A percentile compares a stretch with the other conserved stretches of the same genome.
phyloP scores from a whole-genome alignment of 140 eudicot genomes.

The Flaveria floridana region DNA sequence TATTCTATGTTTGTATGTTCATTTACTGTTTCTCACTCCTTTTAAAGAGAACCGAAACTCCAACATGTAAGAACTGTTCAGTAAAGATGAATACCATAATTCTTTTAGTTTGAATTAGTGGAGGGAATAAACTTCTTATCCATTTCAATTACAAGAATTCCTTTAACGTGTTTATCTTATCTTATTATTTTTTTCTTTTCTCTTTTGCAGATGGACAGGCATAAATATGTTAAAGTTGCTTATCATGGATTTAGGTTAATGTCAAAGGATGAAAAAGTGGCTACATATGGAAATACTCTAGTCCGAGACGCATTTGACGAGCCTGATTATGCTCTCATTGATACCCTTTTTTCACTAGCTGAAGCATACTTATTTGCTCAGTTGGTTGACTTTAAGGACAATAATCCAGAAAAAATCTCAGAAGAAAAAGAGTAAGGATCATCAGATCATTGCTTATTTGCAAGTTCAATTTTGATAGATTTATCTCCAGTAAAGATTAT shows the following conservation, averaged over 20 bases:
- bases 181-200: background rate
- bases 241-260: slow-evolving; percentile 85
- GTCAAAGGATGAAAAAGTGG: slow-evolving; percentile 84
- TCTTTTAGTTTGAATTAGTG: background rate
- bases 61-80: background rate
- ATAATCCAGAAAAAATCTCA: slow-evolving; percentile 73
- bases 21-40: background rate
- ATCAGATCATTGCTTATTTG: slow-evolving; percentile 3
- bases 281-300: slow-evolving; percentile 74
- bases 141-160: slow-evolving; percentile 1
- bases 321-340: slow-evolving; percentile 94
- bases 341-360: slow-evolving; percentile 89
- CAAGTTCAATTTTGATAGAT: background rate
- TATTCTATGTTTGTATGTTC: slow-evolving; percentile 18
- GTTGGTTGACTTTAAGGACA: slow-evolving; percentile 89
- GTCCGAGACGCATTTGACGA: slow-evolving; percentile 85
- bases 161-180: background rate
- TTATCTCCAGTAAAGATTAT: background rate
- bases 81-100: slow-evolving; percentile 15
- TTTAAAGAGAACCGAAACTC: background rate
- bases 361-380: slow-evolving; percentile 98
- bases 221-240: slow-evolving; percentile 95
- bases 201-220: slow-evolving; percentile 82
- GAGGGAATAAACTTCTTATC: background rate
- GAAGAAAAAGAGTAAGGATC: slow-evolving; percentile 74